A percentile compares a stretch with the other conserved stretches of the same genome.
Conservation (phyloP, 352 stramenopile species). For the Halophytophthora batemanensis region DNA sequence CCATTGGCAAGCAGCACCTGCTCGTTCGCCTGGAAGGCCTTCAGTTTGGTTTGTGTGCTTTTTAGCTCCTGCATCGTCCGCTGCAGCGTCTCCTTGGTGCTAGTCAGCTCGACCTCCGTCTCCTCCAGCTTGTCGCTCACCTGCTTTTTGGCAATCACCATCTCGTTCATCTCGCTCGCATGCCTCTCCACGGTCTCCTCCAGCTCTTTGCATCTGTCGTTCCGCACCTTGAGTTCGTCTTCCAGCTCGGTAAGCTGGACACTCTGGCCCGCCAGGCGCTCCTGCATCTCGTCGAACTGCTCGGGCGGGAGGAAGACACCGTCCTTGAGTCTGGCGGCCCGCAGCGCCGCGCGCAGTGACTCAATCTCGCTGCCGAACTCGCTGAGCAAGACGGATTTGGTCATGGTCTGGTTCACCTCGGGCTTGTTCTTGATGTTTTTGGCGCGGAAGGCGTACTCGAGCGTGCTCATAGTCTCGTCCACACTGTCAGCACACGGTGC, state of each 20-base stretch:
- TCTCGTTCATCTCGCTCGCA: conserved; percentile 37
- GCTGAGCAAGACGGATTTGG: conserved; percentile 88
- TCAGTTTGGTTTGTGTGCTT: conserved; percentile 28
- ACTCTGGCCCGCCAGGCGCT: conserved; percentile 64
- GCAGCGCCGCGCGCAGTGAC: conserved; percentile 71
- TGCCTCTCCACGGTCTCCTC: conserved; percentile 62
- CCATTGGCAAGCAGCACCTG: conserved; percentile 50
- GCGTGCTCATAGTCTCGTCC: conserved; percentile 94
- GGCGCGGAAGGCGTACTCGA: conserved; percentile 95
- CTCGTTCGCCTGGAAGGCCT: conserved; percentile 57
- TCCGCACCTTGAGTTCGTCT: conserved; percentile 75
- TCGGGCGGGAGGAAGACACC: conserved; percentile 89
- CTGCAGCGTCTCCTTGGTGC: conserved; percentile 34
- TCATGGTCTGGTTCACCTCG: conserved; percentile 94
- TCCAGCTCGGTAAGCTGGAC: conserved; percentile 77
- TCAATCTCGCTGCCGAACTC: conserved; percentile 91
- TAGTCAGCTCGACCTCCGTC: conserved; percentile 27
- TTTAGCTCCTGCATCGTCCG: conserved; percentile 25
- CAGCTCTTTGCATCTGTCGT: conserved; percentile 58
- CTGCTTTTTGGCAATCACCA: conserved; percentile 47
- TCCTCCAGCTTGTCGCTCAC: conserved; percentile 36
- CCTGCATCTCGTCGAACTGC: conserved; percentile 91
- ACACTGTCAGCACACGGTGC: conserved; percentile 95
- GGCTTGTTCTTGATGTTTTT: conserved; percentile 98
- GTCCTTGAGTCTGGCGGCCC: conserved; percentile 88